These are phyloP conservation scores for Jasminum sambac DNA, from an alignment of 257 asterid genomes.

Conservation along the genomic window DNA sequence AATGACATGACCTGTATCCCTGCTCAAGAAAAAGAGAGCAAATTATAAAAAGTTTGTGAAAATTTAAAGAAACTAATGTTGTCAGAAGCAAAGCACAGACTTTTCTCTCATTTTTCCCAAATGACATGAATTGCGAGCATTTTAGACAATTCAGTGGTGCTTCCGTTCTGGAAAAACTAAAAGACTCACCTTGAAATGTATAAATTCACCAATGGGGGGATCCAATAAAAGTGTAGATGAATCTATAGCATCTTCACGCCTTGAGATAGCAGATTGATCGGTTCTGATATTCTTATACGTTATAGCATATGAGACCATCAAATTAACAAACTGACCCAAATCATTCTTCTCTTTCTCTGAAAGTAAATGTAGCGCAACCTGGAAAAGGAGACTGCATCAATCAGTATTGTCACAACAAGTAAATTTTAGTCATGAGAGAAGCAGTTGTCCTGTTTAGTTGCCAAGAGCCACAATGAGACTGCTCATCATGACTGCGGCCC, in stretches of 20 bases:
- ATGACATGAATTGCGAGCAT: constrained; percentile 5
- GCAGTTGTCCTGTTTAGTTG: not conserved
- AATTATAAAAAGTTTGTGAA: not conserved
- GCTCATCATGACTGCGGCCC: not conserved
- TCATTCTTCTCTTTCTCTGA: constrained; percentile 75
- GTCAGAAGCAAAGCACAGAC: constrained; percentile 20
- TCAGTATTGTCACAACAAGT: constrained; percentile 27
- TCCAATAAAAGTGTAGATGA: constrained; percentile 64
- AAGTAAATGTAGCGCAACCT: constrained; percentile 84
- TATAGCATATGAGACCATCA: constrained; percentile 82
- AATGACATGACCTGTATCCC: constrained; percentile 65
- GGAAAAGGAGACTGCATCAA: constrained; percentile 30
- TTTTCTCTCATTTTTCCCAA: constrained; percentile 11
- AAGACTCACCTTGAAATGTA: constrained; percentile 65
- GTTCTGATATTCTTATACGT: constrained; percentile 71
- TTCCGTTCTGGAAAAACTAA: constrained; percentile 16
- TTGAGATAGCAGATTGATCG: constrained; percentile 44
- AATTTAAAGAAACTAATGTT: constrained; percentile 21
- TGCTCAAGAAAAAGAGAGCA: constrained; percentile 36
- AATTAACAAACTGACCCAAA: constrained; percentile 59
- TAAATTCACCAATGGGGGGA: constrained; percentile 70
- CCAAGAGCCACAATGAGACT: not conserved
- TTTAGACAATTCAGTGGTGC: not conserved
- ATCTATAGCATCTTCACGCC: constrained; percentile 57
- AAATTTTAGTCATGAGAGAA: not conserved